phyloP scores from a whole-genome alignment of 345 rosid genomes.

The Salix brachista region DNA sequence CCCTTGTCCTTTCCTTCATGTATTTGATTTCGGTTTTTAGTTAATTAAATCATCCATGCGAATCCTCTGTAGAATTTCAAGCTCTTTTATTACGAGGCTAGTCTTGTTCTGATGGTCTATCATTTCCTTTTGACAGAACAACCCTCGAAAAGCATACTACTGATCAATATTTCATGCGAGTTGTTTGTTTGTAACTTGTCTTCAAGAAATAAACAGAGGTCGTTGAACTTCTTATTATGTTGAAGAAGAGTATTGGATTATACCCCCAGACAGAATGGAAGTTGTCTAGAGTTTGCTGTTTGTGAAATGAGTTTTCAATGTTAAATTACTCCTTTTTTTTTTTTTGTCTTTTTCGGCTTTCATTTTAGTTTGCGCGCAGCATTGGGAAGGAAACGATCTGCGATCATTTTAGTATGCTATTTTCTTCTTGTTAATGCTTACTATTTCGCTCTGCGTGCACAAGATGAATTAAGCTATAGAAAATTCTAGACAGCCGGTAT shows the following conservation, averaged over 20 bases:
- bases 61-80: neutral
- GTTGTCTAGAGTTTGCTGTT: neutral
- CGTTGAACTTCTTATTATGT: neutral
- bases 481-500: neutral
- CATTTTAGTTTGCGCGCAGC: too few species aligned
- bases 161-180: constrained; percentile 15
- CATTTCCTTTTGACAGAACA: constrained; percentile 38
- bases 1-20: neutral
- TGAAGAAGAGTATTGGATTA: neutral
- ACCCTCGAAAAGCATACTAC: constrained; percentile 70
- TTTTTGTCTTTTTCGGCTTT: too few species aligned
- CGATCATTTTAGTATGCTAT: too few species aligned
- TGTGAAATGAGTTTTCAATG: too few species aligned
- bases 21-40: neutral
- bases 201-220: constrained; percentile 3
- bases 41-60: neutral
- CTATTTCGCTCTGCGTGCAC: neutral
- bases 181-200: neutral
- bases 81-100: neutral
- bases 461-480: neutral
- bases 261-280: neutral
- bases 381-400: too few species aligned
- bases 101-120: neutral
- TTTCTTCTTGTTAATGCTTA: too few species aligned
- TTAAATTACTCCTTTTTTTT: too few species aligned